Base-by-base conservation (phyloP, 345 rosid species). In the Aegle marmelos region DNA sequence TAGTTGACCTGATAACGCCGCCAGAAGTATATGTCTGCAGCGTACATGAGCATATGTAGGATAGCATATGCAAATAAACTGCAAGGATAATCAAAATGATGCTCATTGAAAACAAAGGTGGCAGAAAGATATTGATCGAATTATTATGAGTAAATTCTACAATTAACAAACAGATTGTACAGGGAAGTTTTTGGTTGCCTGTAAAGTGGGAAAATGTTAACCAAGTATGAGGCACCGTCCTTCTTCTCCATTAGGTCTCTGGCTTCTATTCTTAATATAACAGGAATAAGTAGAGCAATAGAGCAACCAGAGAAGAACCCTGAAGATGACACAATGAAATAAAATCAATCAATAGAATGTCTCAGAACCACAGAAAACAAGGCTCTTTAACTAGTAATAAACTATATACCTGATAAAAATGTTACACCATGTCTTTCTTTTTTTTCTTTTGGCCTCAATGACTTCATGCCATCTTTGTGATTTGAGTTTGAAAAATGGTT, bases 301-400 rank as follows among this genome's bases (percentile, higher is more conserved):
- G 90, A 79, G 83, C 91, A 88, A 57, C 94, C 94, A 48, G 85
- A 85, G 78, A 93, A 89, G 77, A 89, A 90, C 36, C 96, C 94
- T 89, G 90, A 78, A 28, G 74, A 77, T 37, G 78, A 81, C 93
- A 89, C 84, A 33, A 83, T 68, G 19, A 64, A 78, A 39, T 76
- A 74, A n/a, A 28, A 57, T 59, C 28, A 11, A 36, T 62, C 17
- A 83, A 70, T 13, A 74, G 34, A 65, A 61, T 31, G 17, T 30
- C 30, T 48, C 10, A 59, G 27, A 45, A 13, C 56, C 56, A 76
- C 21, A 59, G 25, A 74, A 36, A 65, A 64, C 68, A 41, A 61
- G 21, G 19, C 56, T 17, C 37, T 5, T 6, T 24, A 41, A 33
- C 4, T 54, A 19, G 68, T 30, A 69, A 53, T 10, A 34, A 50